Evolutionary conservation across 116 monocot genomes (phyloP), one percentile per base, ranked within the genome.

Genomic region (Iris pallida): DNA sequence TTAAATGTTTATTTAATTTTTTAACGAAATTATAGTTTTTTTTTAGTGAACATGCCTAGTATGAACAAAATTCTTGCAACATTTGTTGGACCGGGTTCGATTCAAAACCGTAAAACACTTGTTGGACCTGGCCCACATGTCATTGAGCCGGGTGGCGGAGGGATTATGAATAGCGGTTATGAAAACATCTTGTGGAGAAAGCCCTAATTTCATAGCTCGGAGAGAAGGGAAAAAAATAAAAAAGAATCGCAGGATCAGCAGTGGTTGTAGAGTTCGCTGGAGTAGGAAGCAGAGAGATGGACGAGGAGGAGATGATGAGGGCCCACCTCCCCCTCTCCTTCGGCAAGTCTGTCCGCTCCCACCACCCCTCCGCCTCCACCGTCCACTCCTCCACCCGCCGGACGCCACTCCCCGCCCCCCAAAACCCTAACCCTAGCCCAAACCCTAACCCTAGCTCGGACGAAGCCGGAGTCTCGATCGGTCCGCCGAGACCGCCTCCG

Each of bases 261-360:
- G 30, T 30, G 30, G 30, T 30, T 0, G 30, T 30, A 30, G 30
- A 30, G 30, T 30, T 30, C 30, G 30, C 30, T 3, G 30, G 47
- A 18, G 46, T 2, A 40, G 8, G 44, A 47, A 10, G 6, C 58
- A 18, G 10, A 64, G 45, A 68, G 71, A 60, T 8, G 75, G 53
- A 53, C 44, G 82, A 77, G 74, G 80, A 79, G 61, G 87, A 70
- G 46, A 71, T 76, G 45, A 91, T 96, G 73, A 73, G 92, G 60
- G 89, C 92, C 7, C 73, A 75, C 41, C 85, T 96, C 77, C 96
- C 96, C 8, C 49, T 86, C 53, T 91, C 92, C 30, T 96, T 96
- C 79, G 96, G 96, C n/a, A 90, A 90, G 76, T 46, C 75, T 48
- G 59, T 84, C 12, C 70, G 76, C 45, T 66, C 30, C 18, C 14